A percentile compares a stretch with the other conserved stretches of the same genome.
phyloP scores from a whole-genome alignment of 202 grass and related monocot species.

The Zizania palustris region DNA sequence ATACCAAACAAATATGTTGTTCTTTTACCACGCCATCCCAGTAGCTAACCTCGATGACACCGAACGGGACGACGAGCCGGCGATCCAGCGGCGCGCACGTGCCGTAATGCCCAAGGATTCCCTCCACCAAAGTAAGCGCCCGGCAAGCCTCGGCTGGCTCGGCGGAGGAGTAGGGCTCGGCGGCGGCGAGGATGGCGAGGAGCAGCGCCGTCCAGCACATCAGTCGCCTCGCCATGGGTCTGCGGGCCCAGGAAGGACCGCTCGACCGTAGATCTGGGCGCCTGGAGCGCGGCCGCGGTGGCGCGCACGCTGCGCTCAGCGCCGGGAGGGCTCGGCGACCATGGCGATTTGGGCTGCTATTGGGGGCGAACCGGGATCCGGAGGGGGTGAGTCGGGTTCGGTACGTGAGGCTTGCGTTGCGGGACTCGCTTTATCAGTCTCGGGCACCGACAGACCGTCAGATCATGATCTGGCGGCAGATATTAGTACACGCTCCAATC shows the following conservation, averaged over 20 bases:
- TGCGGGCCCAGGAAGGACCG: not conserved
- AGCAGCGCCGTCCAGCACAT: constrained; percentile 39
- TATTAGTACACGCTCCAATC: not conserved
- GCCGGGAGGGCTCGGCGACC: constrained; percentile 36
- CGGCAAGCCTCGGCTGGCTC: constrained; percentile 23
- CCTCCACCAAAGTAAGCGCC: constrained; percentile 23
- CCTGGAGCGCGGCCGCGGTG: constrained; percentile 7
- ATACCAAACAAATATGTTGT: not conserved
- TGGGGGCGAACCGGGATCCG: constrained; percentile 14
- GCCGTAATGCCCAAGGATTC: constrained; percentile 26
- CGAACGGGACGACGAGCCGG: constrained; percentile 48
- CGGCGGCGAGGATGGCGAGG: constrained; percentile 35
- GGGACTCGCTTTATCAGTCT: constrained; percentile 47
- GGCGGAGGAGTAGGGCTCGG: constrained; percentile 19
- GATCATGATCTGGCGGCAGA: constrained; percentile 23
- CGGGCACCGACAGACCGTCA: not conserved
- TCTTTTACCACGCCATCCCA: constrained; percentile 7
- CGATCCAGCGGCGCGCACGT: constrained; percentile 51
- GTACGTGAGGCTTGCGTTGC: constrained; percentile 41
- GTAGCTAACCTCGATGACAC: constrained; percentile 63
- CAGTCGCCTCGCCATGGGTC: constrained; percentile 45
- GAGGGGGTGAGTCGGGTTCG: constrained; percentile 23
- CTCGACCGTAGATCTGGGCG: constrained; percentile 43
- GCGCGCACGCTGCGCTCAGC: constrained; percentile 33
- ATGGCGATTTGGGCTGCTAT: constrained; percentile 45